Evolutionary conservation across 2,329 filamentous ascomycete species (phyloP).

Genomic region (Aspergillus piperis): DNA sequence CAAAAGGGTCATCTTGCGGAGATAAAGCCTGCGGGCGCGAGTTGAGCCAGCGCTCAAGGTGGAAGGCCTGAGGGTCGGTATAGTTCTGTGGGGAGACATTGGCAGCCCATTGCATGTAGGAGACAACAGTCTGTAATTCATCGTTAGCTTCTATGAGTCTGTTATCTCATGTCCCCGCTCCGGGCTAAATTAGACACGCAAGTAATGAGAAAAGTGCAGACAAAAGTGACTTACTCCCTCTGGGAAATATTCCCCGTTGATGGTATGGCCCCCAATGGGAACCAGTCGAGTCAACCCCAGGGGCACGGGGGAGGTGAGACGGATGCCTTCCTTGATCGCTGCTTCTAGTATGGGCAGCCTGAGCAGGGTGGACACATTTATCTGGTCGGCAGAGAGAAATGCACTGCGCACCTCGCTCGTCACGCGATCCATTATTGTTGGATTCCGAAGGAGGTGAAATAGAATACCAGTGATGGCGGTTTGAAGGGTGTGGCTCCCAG

Average conservation of each 20-base stretch:
- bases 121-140: not conserved
- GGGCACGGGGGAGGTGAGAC: not conserved
- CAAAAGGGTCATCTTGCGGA: not conserved
- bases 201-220: not conserved
- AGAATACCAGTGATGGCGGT: not conserved
- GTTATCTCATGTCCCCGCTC: too few relatives aligned
- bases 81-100: not conserved
- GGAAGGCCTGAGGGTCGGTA: not conserved
- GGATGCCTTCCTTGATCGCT: not conserved
- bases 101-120: not conserved
- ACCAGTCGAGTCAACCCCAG: not conserved
- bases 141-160: not conserved
- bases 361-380: not conserved
- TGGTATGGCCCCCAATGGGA: not conserved
- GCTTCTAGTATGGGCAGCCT: not conserved
- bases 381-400: not conserved
- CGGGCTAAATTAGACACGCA: too few relatives aligned
- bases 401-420: not conserved
- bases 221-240: not conserved
- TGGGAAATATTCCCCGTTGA: not conserved
- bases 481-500: not conserved
- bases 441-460: not conserved
- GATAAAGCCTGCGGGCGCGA: too few relatives aligned
- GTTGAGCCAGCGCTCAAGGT: not conserved
- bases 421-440: not conserved